Percentiles rank a stretch among this genome's conserved stretches.
Conservation (phyloP, 2,329 filamentous ascomycete species). For the Botrytis sinoallii region DNA sequence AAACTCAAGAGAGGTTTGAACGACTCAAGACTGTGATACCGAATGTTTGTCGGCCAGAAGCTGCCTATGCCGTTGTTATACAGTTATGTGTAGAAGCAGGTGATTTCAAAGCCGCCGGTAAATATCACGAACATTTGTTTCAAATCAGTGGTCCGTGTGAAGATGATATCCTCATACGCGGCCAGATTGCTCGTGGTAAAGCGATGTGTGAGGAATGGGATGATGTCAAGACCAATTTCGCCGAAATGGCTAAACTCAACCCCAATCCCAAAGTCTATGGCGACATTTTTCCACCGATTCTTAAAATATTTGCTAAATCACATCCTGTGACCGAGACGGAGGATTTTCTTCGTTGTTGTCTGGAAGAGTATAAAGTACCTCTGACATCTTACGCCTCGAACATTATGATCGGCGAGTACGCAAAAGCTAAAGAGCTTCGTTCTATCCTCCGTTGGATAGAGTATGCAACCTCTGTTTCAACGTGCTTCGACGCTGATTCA, state of each 20-base stretch:
- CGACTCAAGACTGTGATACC: slow-evolving; percentile 25
- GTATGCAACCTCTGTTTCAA: slow-evolving; percentile 26
- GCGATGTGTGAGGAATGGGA: slow-evolving; percentile 35
- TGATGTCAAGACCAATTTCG: slow-evolving; percentile 32
- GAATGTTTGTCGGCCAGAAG: slow-evolving; percentile 26
- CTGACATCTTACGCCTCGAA: slow-evolving; percentile 28
- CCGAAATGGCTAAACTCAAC: slow-evolving; percentile 26
- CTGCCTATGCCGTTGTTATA: slow-evolving; percentile 34
- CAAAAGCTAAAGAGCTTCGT: slow-evolving; percentile 31
- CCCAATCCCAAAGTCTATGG: slow-evolving; percentile 24
- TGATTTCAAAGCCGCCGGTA: slow-evolving; percentile 27
- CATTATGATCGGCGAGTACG: slow-evolving; percentile 34
- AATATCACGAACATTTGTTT: slow-evolving; percentile 28
- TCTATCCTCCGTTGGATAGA: slow-evolving; percentile 34
- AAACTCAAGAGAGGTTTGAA: slow-evolving; percentile 30
- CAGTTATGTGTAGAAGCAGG: slow-evolving; percentile 36
- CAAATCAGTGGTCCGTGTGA: slow-evolving; percentile 12
- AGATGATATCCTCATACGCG: slow-evolving; percentile 30
- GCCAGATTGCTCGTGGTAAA: slow-evolving; percentile 36
- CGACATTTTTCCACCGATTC: slow-evolving; percentile 32
- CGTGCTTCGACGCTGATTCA: slow-evolving; percentile 28
- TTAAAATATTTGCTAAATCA: slow-evolving; percentile 32
- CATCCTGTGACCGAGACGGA: slow-evolving; percentile 34
- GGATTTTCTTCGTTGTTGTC: slow-evolving; percentile 31
- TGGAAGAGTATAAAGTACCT: slow-evolving; percentile 27